Evolutionary conservation across 2,329 filamentous ascomycete species (phyloP).

Genomic region (Diplodia intermedia): DNA sequence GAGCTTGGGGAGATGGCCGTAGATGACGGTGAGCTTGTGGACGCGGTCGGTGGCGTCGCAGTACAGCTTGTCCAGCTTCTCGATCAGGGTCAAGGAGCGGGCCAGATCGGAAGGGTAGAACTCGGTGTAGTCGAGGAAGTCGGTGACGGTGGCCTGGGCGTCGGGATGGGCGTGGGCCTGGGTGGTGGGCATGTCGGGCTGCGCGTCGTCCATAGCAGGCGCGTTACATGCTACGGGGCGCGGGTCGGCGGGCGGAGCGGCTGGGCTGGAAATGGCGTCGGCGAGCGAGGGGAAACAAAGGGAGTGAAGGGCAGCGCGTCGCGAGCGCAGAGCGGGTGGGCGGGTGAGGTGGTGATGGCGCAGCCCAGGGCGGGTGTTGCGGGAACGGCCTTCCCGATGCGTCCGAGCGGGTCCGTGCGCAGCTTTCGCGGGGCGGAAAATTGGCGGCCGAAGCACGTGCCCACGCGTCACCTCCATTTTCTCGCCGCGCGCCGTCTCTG

Average conservation of each 20-base stretch:
- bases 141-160: constrained; percentile 69
- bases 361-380: background rate
- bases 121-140: constrained; percentile 73
- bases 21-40: constrained; percentile 57
- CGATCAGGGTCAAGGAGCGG: constrained; percentile 68
- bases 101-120: constrained; percentile 70
- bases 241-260: background rate
- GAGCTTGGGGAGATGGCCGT: constrained; percentile 59
- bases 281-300: background rate
- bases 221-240: constrained; percentile 16
- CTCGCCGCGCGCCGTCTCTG: background rate
- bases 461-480: constrained; percentile 1
- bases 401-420: constrained; percentile 2
- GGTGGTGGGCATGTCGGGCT: constrained; percentile 40
- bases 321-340: background rate
- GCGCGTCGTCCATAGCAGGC: constrained; percentile 31
- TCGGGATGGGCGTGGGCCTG: constrained; percentile 65
- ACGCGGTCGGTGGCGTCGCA: constrained; percentile 52
- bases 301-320: background rate
- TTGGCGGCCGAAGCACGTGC: background rate
- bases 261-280: background rate
- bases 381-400: constrained; percentile 11
- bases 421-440: background rate
- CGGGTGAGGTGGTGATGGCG: constrained; percentile 4
- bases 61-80: constrained; percentile 57